Conservation (phyloP, 2,329 filamentous ascomycete genomes). For the Epichloe hybrida region DNA sequence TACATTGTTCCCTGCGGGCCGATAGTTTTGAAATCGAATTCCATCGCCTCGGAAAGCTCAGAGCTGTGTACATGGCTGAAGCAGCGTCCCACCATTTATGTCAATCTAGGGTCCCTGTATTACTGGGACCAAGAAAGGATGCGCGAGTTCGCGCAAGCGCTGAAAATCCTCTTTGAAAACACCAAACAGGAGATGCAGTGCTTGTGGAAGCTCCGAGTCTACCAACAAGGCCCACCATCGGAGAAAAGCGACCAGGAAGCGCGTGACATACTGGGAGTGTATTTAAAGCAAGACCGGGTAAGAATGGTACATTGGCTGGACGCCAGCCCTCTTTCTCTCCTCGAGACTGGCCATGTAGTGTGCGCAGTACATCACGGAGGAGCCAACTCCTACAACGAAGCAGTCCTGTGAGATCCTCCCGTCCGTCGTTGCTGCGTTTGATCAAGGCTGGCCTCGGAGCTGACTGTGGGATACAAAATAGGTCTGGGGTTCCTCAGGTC, state of each 20-base stretch:
- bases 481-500: conserved; percentile 31
- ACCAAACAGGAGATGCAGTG: conserved; percentile 13
- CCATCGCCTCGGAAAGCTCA: conserved; percentile 2
- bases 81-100: conserved; percentile 27
- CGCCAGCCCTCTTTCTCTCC: conserved; percentile 21
- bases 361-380: conserved; percentile 32
- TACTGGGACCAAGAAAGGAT: conserved; percentile 19
- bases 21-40: conserved; percentile 27
- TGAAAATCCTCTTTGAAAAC: conserved; percentile 22
- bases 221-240: not conserved
- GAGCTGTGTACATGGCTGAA: conserved; percentile 28
- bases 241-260: conserved; percentile 1
- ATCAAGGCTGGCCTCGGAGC: no score
- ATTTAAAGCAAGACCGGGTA: conserved; percentile 17
- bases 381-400: conserved; percentile 28
- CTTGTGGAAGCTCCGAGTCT: conserved; percentile 19
- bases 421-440: not conserved
- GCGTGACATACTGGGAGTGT: conserved; percentile 11
- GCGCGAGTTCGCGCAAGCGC: conserved; percentile 22
- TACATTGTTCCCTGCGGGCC: conserved; percentile 33
- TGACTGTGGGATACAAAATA: conserved; percentile 7
- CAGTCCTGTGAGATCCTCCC: conserved; percentile 16
- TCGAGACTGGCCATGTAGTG: conserved; percentile 23
- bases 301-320: conserved; percentile 26
- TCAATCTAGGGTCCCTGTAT: conserved; percentile 32